These are phyloP conservation scores for Botryosphaeria dothidea DNA, from an alignment of 2,329 filamentous ascomycete species.

Conservation along the genomic window DNA sequence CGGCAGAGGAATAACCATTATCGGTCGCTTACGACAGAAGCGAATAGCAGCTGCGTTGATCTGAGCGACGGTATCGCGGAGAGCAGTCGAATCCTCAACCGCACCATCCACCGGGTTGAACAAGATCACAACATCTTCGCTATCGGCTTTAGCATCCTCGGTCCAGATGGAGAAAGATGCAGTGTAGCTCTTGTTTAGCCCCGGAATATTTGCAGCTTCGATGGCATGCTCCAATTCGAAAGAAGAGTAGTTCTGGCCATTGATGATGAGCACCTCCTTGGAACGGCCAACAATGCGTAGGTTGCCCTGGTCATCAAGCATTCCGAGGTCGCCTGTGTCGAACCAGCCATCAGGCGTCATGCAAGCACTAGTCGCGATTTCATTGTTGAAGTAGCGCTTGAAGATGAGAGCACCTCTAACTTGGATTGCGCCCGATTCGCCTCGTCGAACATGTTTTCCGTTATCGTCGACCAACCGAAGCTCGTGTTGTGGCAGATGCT, in stretches of 20 bases:
- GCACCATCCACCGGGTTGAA: constrained; percentile 11
- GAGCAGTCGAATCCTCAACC: background rate
- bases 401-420: constrained; percentile 42
- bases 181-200: constrained; percentile 10
- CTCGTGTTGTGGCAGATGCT: constrained; percentile 11
- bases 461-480: constrained; percentile 12
- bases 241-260: constrained; percentile 29
- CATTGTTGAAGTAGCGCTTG: constrained; percentile 36
- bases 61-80: background rate
- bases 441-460: background rate
- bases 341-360: constrained; percentile 30
- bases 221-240: constrained; percentile 27
- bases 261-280: constrained; percentile 31
- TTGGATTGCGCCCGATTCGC: constrained; percentile 21
- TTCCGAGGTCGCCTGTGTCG: constrained; percentile 28
- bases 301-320: constrained; percentile 27
- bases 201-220: constrained; percentile 23
- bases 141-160: constrained; percentile 4
- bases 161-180: constrained; percentile 18
- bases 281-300: constrained; percentile 27
- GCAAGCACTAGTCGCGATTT: constrained; percentile 28
- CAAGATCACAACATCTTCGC: constrained; percentile 15
- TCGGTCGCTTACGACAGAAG: constrained; percentile 15
- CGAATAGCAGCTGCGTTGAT: constrained; percentile 17
- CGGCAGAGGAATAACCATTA: constrained; percentile 12